Base-by-base conservation (phyloP, 1,139 yeast genomes). In the Saccharomyces hybrid region DNA sequence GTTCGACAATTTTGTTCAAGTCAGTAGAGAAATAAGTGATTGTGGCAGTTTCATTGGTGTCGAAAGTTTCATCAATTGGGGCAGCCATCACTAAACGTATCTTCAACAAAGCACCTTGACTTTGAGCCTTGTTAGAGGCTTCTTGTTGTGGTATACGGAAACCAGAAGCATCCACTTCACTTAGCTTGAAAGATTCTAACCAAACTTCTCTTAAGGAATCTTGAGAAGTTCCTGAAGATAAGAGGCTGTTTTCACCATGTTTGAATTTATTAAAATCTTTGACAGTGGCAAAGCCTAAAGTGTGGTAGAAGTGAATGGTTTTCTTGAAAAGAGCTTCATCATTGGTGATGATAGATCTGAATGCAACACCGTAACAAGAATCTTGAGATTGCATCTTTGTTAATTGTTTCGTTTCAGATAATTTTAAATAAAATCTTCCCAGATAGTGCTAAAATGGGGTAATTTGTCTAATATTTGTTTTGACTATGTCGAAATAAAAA, bases 181-280 rank as follows among this genome's bases (percentile, higher is more conserved):
- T 79, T 50, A 84, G 73, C 26, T 88, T 88, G 69, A 83, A 84
- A 26, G 83, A 74, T 64, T 85, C 87, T 50, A 86, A 67, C 93
- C 95, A 86, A 48, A 81, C 71, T 69, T 86, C 95, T 60, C 76
- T 78, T 53, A 83, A 64, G 0, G 90, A 84, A 60, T 84, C 88
- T 57, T 75, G 76, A 21, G 88, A 79, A 48, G 86, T 75, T 3
- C 91, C 91, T 11, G 67, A 47, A 58, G 63, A 49, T 60, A 70
- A 44, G 52, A 60, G 8, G 67, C 70, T 44, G 72, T 74, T 61
- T 57, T 71, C 58, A 60, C 62, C 58, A 67, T 66, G 58, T 59
- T 68, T 47, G 75, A 71, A 55, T 73, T 77, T 60, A 66, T 72
- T 65, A 75, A 74, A 66, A 77, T 78, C 66, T 79, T 83, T 82